These are phyloP conservation scores for Naematelia aurantialba DNA, from an alignment of 768 basidiomycete species.

Conservation along the genomic window DNA sequence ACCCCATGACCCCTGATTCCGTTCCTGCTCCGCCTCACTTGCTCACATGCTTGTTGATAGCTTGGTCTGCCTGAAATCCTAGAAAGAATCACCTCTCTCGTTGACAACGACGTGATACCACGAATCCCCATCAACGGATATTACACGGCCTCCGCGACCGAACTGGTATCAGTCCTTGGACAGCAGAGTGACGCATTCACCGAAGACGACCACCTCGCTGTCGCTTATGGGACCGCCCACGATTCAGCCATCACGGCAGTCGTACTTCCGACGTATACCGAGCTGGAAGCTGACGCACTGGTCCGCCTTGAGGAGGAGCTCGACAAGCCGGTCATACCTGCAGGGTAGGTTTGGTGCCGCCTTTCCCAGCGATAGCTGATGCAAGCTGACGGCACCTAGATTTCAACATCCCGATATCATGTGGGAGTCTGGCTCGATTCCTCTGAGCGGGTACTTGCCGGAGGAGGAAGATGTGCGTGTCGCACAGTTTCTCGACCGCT, in stretches of 20 bases:
- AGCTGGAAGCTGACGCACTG: neutral
- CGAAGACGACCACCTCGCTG: neutral
- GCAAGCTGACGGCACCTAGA: no score
- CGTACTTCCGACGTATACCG: neutral
- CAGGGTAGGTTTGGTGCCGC: neutral
- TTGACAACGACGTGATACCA: neutral
- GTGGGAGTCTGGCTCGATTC: neutral
- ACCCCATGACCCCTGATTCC: neutral
- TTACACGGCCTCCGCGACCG: neutral
- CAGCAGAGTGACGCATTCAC: neutral
- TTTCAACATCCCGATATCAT: neutral
- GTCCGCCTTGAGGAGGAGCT: neutral
- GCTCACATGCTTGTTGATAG: neutral
- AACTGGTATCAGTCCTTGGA: neutral
- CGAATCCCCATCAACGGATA: neutral
- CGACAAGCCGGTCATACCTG: neutral
- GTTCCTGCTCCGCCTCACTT: no score
- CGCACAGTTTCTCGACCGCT: neutral
- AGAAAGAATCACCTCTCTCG: neutral
- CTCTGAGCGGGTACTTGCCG: neutral
- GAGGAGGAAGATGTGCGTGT: neutral
- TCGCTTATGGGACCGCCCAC: neutral
- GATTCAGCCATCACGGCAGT: neutral
- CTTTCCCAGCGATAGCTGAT: neutral
- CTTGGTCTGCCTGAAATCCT: neutral